phyloP scores from a whole-genome alignment of 164 flowering plant genomes.

The Piper longum region DNA sequence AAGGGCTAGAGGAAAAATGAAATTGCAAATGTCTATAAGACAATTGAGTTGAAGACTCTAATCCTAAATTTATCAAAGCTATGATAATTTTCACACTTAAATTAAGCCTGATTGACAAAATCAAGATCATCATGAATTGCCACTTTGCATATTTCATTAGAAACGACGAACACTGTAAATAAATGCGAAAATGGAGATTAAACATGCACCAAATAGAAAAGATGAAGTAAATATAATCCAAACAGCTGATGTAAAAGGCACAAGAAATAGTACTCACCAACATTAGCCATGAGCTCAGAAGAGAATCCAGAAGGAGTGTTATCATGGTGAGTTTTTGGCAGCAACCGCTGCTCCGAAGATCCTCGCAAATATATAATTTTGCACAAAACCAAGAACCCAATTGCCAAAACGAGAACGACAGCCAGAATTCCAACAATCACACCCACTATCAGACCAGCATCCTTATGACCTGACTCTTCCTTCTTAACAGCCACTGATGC shows the following conservation, averaged over 20 bases:
- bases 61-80: too few species aligned
- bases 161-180: background rate
- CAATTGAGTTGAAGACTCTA: too few species aligned
- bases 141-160: background rate
- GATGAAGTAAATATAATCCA: too few species aligned
- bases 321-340: slow-evolving; percentile 38
- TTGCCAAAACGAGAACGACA: slow-evolving; percentile 22
- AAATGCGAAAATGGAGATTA: background rate
- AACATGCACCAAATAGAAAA: background rate
- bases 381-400: slow-evolving; percentile 28
- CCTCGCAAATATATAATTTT: slow-evolving; percentile 24
- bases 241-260: background rate
- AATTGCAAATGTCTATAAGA: too few species aligned
- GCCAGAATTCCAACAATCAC: slow-evolving; percentile 35
- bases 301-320: slow-evolving; percentile 35
- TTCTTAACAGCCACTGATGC: slow-evolving; percentile 4
- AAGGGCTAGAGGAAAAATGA: too few species aligned
- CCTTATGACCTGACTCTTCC: slow-evolving; percentile 14
- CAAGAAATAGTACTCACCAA: slow-evolving; percentile 37
- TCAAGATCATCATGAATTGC: too few species aligned
- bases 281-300: slow-evolving; percentile 64
- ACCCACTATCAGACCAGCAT: slow-evolving; percentile 24
- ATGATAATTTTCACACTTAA: too few species aligned
- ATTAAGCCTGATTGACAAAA: too few species aligned
- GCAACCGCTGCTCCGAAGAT: slow-evolving; percentile 17